Evolutionary conservation across 192 early-diverging fungal genomes (phyloP), one percentile per base, ranked within the genome.

Genomic region (Podochytrium sp.): DNA sequence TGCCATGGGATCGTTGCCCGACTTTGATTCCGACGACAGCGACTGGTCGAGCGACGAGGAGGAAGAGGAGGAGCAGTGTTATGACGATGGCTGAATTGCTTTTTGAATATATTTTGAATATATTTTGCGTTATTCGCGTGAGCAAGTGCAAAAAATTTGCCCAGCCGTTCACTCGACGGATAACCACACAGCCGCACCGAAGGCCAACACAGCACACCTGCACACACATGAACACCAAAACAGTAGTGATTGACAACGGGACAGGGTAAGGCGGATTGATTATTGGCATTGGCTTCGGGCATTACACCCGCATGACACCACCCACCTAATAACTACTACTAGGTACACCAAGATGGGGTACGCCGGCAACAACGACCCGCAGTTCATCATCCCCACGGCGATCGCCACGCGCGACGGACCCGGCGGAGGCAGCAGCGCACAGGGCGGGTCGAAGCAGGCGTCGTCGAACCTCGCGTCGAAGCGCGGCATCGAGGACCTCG

Each of bases 271-370:
- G 50, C 50, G 29, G 12, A 18, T 29, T 16, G 16, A 57, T 25
- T 7, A 57, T 27, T 25, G n/a, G 6, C 10, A 6, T 12, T n/a
- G n/a, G n/a, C n/a, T n/a, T n/a, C n/a, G n/a, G n/a, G n/a, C n/a
- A n/a, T n/a, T n/a, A n/a, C n/a, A n/a, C n/a, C n/a, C n/a, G n/a
- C n/a, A n/a, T n/a, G n/a, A n/a, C n/a, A n/a, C n/a, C n/a, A n/a
- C n/a, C n/a, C n/a, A n/a, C n/a, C n/a, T n/a, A n/a, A n/a, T n/a
- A n/a, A n/a, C n/a, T n/a, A n/a, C n/a, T 25, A 25, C 16, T 71
- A 92, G 91, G 37, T 98, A 93, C 78, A 95, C 97, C 78, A 99
- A 99, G 82, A 91, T 98, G 86, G 97, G 97, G 34, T 99, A 95
- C 77, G 91, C 94, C 58, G 97, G 97, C 39, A 96, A 97, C 88